Base-by-base conservation (phyloP, 805 yeast genomes). In the Teunomyces pallodes region DNA sequence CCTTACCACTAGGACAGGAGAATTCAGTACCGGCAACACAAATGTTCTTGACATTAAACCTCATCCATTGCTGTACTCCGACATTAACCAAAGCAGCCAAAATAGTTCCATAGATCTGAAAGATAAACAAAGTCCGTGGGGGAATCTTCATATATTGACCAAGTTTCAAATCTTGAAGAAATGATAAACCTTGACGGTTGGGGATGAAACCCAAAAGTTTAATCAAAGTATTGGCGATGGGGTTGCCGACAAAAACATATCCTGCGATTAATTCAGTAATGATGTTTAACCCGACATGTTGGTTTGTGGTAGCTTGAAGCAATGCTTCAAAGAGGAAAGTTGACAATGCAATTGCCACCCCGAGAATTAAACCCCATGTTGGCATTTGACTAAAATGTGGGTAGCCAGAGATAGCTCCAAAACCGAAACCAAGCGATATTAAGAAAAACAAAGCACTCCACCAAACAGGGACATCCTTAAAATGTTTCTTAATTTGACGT, bases 401-500 rank as follows among this genome's bases (percentile, higher is more conserved):
- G 16, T 45, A 50, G 13, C 59, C 52, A 20, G 47, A 48, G 14
- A 54, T 49, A 5, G 58, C 54, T 28, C 54, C 58, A 13, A 54
- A 50, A 1, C 53, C 51, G 7, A 51, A 43, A 9, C 49, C 58
- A n/a, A 56, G 51, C 29, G 61, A 53, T 4, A 55, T 48, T 10
- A 69, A 54, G 50, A 70, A 66, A 8, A 66, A 56, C 1, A 55
- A 39, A 10, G 26, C 54, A 24, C 53, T 56, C 63, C 63, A 59
- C 62, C 62, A 59, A 36, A 44, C 49, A 9, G 63, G 63, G 4
- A 56, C 63, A 26, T 54, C 54, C 30, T 50, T 52, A 41, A 54
- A 59, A 40, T 53, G 53, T 32, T 48, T 52, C 33, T 53, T 49
- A 56, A 57, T 54, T 43, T 56, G 47, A 20, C 63, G 50, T 45